Evolutionary conservation across 2,329 filamentous ascomycete species (phyloP), one percentile per base, ranked within the genome.

Genomic region (Aureobasidium sp.): DNA sequence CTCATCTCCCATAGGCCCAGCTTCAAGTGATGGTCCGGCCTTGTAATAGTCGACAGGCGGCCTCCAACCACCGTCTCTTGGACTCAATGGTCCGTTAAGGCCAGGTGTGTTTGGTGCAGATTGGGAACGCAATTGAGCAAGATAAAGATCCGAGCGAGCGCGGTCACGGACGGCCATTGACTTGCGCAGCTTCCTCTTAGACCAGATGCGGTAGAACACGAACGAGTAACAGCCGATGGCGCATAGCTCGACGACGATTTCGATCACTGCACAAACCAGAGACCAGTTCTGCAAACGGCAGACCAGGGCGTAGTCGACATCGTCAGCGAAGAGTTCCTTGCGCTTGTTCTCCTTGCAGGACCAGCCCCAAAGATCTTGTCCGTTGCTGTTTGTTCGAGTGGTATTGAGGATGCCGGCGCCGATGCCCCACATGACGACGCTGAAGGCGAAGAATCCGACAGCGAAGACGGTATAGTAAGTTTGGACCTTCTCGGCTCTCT

Each of bases 341-440:
- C 93, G 87, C 67, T 87, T 85, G 75, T 97, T 97, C 70, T 96
- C 84, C 62, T 92, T 88, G 75, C 94, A 99, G n/a, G 91, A 86
- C 94, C 94, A 99, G 64, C 93, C 92, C 94, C 94, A 99, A 76
- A 99, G 84, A 75, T 99, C 94, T 75, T 96, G 86, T 71, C 89
- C 89, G 66, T 84, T 78, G 71, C 84, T 85, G 71, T 83, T 89
- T 70, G 85, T 83, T 73, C 87, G 89, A 62, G 86, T 85, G 69
- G 88, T 84, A 73, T 97, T 91, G 70, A 97, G 84, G 62, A 96
- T 78, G 63, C 87, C 90, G 42, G 92, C 92, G 36, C 90, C 91
- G 37, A 94, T 80, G 61, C 87, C 87, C 94, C 94, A 99, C 81
- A 99, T 90, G 70, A 95, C 77, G 74, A 96, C 88, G 73, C 89